Evolutionary conservation across 306 rosid genomes (phyloP).

Genomic region (Pterocarpus macrocarpus): DNA sequence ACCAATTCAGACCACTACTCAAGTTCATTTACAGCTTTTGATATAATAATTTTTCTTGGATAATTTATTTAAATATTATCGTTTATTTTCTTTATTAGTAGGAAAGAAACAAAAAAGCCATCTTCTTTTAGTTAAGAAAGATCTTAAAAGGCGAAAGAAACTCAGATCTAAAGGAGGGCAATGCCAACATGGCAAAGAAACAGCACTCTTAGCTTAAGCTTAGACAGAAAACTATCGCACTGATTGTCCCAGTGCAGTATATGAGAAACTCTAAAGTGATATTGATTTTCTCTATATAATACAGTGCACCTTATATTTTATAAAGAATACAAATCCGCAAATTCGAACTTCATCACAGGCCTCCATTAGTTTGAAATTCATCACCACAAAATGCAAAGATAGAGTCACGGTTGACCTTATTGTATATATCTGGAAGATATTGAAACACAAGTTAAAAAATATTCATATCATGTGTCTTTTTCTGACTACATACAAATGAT

Average conservation of each 20-base stretch:
- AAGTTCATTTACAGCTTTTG: conserved; percentile 17
- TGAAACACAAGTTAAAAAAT: not conserved
- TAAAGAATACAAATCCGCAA: too few species aligned
- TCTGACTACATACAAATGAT: not conserved
- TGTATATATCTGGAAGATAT: not conserved
- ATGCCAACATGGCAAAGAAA: not conserved
- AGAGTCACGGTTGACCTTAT: not conserved
- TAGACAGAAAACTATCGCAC: not conserved
- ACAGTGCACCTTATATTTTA: too few species aligned
- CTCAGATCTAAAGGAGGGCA: not conserved
- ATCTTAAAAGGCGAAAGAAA: not conserved
- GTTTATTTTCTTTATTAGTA: not conserved
- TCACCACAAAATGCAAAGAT: not conserved
- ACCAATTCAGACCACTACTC: conserved; percentile 19
- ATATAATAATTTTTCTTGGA: not conserved
- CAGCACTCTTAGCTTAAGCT: not conserved
- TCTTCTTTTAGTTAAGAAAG: not conserved
- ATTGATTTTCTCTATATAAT: too few species aligned
- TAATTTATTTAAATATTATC: not conserved
- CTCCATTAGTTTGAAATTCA: not conserved
- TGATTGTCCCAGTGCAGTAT: too few species aligned
- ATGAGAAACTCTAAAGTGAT: too few species aligned
- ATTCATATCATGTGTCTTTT: not conserved
- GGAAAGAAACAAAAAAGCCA: not conserved
- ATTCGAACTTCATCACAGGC: too few species aligned